A percentile compares a stretch with the other conserved stretches of the same genome.
These are phyloP conservation scores for Neopestalotiopsis clavispora DNA, from an alignment of 2,329 filamentous ascomycete species.

Conservation along the genomic window DNA sequence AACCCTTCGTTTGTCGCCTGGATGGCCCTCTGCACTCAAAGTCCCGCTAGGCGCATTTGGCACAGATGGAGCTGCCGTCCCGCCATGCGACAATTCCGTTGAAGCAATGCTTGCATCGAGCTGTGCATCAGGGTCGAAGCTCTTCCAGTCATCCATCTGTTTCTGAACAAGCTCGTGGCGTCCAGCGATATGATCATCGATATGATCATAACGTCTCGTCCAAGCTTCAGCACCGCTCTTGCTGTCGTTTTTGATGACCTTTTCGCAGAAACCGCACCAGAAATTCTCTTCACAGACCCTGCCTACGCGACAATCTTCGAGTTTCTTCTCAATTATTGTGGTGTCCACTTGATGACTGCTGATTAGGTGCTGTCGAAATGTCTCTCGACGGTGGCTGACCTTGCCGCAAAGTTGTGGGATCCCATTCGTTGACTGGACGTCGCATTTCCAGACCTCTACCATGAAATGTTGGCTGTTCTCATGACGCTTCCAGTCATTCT, in stretches of 20 bases:
- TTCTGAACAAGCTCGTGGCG: slow-evolving; percentile 43
- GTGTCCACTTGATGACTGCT: slow-evolving; percentile 50
- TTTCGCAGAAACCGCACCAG: slow-evolving; percentile 86
- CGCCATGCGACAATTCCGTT: slow-evolving; percentile 27
- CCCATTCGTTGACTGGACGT: slow-evolving; percentile 37
- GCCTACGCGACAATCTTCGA: slow-evolving; percentile 64
- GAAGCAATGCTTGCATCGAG: slow-evolving; percentile 16
- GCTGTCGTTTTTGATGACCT: slow-evolving; percentile 56
- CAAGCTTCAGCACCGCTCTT: slow-evolving; percentile 56
- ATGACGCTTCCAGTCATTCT: slow-evolving; percentile 93
- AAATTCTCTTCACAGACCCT: slow-evolving; percentile 69
- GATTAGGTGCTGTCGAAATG: slow-evolving; percentile 66
- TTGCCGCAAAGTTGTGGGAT: slow-evolving; percentile 54
- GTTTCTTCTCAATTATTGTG: slow-evolving; percentile 43
- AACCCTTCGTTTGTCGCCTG: neutral
- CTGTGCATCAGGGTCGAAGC: slow-evolving; percentile 35
- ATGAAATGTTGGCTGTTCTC: slow-evolving; percentile 81
- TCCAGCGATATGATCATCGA: slow-evolving; percentile 72
- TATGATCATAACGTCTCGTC: slow-evolving; percentile 69
- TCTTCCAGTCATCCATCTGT: slow-evolving; percentile 62
- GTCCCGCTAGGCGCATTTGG: neutral
- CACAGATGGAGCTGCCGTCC: slow-evolving; percentile 18
- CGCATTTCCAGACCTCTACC: slow-evolving; percentile 74
- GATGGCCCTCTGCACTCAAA: neutral
- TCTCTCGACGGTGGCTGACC: slow-evolving; percentile 61